phyloP scores from a whole-genome alignment of 2,329 filamentous ascomycete genomes.

The Beauveria sp. region DNA sequence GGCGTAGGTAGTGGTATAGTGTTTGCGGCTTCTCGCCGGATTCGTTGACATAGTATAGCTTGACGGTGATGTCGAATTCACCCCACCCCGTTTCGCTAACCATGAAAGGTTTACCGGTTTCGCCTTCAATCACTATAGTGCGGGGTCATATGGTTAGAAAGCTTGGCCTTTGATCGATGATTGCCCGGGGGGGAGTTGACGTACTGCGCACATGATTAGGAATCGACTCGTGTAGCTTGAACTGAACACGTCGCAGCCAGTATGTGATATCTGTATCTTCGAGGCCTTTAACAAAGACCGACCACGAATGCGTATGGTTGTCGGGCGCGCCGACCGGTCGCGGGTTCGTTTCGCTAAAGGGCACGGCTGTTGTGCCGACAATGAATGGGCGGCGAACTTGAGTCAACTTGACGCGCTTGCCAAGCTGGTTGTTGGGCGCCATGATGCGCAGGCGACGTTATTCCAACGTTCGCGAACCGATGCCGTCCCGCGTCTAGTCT shows the following conservation, averaged over 20 bases:
- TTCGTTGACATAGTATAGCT: conserved; percentile 85
- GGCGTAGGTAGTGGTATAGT: conserved; percentile 83
- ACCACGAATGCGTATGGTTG: conserved; percentile 96
- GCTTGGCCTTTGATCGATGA: background rate
- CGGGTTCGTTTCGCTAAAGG: conserved; percentile 73
- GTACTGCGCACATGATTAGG: conserved; percentile 76
- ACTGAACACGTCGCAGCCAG: conserved; percentile 95
- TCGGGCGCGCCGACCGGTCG: conserved; percentile 69
- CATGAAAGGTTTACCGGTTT: conserved; percentile 62
- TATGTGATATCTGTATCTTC: conserved; percentile 88
- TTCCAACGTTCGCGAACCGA: background rate
- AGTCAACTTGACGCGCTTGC: conserved; percentile 58
- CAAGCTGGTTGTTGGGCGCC: conserved; percentile 50
- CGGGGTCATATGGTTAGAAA: background rate
- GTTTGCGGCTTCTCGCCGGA: conserved; percentile 90
- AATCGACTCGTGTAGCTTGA: conserved; percentile 97
- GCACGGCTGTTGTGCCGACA: conserved; percentile 72
- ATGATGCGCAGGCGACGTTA: conserved; percentile 28
- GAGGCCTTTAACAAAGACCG: conserved; percentile 84
- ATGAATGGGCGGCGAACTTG: conserved; percentile 60
- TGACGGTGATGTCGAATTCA: conserved; percentile 93
- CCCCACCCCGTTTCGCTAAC: conserved; percentile 95
- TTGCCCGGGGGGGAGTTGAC: conserved; percentile 20
- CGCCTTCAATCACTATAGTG: conserved; percentile 58
- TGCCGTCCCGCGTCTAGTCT: background rate